Conservation (phyloP, 176 grass and related monocot genomes). For the Poa pratensis region DNA sequence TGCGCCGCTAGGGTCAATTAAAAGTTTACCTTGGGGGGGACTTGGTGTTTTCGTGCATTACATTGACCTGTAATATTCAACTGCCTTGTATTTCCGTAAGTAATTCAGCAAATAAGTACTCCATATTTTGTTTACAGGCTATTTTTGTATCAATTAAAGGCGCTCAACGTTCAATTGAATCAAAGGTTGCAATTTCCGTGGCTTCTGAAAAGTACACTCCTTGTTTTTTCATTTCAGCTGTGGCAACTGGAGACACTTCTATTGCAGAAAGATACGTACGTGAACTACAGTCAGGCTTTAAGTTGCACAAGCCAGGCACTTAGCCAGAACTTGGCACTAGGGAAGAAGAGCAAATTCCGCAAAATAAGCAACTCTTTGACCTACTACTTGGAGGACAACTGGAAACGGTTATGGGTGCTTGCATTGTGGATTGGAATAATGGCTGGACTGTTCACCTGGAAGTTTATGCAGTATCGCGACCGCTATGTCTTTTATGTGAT, state of each 20-base stretch:
- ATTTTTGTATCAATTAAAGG: constrained; percentile 15
- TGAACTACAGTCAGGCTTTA: constrained; percentile 92
- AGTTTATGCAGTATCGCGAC: constrained; percentile 87
- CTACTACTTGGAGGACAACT: constrained; percentile 96
- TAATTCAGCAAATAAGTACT: background rate
- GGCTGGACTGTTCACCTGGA: constrained; percentile 87
- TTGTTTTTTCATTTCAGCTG: constrained; percentile 56
- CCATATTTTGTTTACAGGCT: constrained; percentile 15
- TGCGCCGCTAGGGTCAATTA: too few relatives aligned
- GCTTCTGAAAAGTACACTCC: background rate
- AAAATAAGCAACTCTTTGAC: constrained; percentile 73
- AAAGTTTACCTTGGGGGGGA: too few relatives aligned
- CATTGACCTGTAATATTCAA: background rate
- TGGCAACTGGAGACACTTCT: constrained; percentile 97
- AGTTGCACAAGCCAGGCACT: constrained; percentile 95
- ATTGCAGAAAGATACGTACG: constrained; percentile 93
- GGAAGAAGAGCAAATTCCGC: constrained; percentile 66
- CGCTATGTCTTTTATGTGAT: constrained; percentile 82
- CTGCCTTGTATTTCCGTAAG: background rate
- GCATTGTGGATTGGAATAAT: constrained; percentile 81
- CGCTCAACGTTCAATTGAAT: background rate
- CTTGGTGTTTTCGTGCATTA: background rate
- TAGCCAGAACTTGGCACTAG: constrained; percentile 83
- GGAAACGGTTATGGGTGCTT: constrained; percentile 94
- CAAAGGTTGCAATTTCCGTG: background rate